Evolutionary conservation across 305 asterid species (phyloP).

Genomic region (Fraxinus platypoda): DNA sequence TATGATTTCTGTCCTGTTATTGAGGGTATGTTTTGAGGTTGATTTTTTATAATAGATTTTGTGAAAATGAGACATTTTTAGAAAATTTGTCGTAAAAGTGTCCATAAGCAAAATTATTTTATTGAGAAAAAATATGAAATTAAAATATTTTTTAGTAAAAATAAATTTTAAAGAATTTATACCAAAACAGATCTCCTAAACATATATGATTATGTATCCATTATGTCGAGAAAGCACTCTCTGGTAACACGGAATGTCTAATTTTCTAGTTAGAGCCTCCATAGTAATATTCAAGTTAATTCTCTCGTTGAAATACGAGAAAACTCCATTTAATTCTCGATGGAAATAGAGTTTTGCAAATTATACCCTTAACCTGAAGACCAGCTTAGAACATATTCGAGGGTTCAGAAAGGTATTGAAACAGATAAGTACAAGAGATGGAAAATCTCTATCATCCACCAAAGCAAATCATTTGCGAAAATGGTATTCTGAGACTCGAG

Average conservation of each 20-base stretch:
- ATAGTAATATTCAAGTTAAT: background rate
- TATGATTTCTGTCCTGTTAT: background rate
- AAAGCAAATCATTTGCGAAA: background rate
- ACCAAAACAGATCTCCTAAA: background rate
- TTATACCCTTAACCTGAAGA: background rate
- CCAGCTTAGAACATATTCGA: background rate
- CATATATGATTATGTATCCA: background rate
- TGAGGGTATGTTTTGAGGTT: background rate
- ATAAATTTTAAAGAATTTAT: background rate
- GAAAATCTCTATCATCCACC: background rate
- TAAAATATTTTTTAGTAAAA: too few relatives aligned
- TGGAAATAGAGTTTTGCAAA: background rate
- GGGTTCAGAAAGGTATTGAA: background rate
- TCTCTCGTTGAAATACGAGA: background rate
- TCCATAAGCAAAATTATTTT: too few relatives aligned
- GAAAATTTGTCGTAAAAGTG: too few relatives aligned
- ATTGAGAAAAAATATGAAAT: too few relatives aligned
- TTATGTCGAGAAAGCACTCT: background rate
- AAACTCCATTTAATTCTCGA: background rate
- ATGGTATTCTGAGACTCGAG: background rate
- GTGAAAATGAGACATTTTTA: background rate
- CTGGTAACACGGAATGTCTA: background rate
- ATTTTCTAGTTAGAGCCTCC: background rate
- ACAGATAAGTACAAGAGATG: background rate
- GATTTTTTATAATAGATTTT: too few relatives aligned